A percentile compares a stretch with the other conserved stretches of the same genome.
Evolutionary conservation across 495 filamentous ascomycete genomes (phyloP).

Genomic region (Aspergillus egyptiacus): DNA sequence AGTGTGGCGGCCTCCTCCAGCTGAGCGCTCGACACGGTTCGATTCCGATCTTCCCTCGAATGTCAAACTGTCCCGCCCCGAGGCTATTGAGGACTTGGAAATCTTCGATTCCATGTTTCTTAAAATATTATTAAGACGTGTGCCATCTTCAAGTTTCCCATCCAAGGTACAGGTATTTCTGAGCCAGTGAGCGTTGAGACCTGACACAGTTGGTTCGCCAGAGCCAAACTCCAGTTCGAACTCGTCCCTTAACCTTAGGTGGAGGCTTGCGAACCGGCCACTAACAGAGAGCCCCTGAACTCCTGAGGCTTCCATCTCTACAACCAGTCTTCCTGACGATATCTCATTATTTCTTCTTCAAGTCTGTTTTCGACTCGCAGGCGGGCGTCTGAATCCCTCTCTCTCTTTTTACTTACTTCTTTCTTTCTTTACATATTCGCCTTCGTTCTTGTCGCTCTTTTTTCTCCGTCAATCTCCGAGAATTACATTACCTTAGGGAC

Average conservation of each 20-base stretch:
- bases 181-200: not conserved
- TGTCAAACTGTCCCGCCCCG: too few relatives aligned
- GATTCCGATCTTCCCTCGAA: too few relatives aligned
- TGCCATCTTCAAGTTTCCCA: not conserved
- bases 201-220: conserved; percentile 5
- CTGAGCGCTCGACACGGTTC: too few relatives aligned
- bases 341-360: not conserved
- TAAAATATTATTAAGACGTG: not conserved
- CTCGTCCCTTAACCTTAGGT: conserved; percentile 9
- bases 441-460: conserved; percentile 4
- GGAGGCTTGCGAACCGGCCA: conserved; percentile 17
- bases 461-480: too few relatives aligned
- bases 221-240: conserved; percentile 3
- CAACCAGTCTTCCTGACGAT: conserved; percentile 13
- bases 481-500: conserved; percentile 4
- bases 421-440: not conserved
- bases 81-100: too few relatives aligned
- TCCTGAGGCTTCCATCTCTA: too few relatives aligned
- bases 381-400: not conserved
- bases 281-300: conserved; percentile 14
- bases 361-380: too few relatives aligned
- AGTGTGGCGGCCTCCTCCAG: too few relatives aligned
- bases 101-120: not conserved
- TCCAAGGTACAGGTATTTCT: not conserved
- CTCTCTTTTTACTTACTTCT: not conserved